Conservation (phyloP, 2,329 filamentous ascomycete genomes). For the Didymosphaeria variabile region DNA sequence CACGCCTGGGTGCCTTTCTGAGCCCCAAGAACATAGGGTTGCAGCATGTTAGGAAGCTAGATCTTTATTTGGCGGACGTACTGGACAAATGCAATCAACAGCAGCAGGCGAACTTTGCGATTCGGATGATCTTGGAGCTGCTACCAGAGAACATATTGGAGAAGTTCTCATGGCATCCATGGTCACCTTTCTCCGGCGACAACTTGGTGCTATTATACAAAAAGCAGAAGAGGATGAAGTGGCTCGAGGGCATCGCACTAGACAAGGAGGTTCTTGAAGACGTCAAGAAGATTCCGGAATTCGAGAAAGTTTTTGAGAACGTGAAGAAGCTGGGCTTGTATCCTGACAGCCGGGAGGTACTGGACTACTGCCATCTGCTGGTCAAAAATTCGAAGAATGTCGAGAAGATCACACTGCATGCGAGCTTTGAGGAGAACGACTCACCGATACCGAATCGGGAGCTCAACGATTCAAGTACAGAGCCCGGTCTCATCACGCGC, state of each 20-base stretch:
- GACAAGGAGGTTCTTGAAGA: constrained; percentile 53
- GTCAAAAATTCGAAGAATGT: constrained; percentile 53
- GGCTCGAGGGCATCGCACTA: constrained; percentile 58
- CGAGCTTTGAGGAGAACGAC: constrained; percentile 55
- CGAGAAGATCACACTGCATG: constrained; percentile 59
- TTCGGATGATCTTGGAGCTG: constrained; percentile 59
- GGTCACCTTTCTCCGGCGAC: constrained; percentile 58
- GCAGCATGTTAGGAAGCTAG: constrained; percentile 56
- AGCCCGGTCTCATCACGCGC: constrained; percentile 56
- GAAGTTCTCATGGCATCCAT: constrained; percentile 61
- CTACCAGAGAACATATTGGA: constrained; percentile 59
- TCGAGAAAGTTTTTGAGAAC: constrained; percentile 53
- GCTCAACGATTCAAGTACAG: constrained; percentile 58
- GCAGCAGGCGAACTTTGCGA: constrained; percentile 57
- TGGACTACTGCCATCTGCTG: constrained; percentile 55
- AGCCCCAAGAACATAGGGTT: constrained; percentile 59
- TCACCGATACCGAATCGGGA: constrained; percentile 49
- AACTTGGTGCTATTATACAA: constrained; percentile 59
- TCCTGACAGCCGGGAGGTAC: constrained; percentile 55
- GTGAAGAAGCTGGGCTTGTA: constrained; percentile 57
- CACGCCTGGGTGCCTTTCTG: constrained; percentile 55
- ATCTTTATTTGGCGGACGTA: constrained; percentile 57
- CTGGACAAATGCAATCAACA: constrained; percentile 55
- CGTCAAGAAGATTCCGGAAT: constrained; percentile 52
- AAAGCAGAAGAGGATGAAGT: constrained; percentile 59